phyloP scores from a whole-genome alignment of 371 early-diverging fungal species.

The Mortierella sp. region DNA sequence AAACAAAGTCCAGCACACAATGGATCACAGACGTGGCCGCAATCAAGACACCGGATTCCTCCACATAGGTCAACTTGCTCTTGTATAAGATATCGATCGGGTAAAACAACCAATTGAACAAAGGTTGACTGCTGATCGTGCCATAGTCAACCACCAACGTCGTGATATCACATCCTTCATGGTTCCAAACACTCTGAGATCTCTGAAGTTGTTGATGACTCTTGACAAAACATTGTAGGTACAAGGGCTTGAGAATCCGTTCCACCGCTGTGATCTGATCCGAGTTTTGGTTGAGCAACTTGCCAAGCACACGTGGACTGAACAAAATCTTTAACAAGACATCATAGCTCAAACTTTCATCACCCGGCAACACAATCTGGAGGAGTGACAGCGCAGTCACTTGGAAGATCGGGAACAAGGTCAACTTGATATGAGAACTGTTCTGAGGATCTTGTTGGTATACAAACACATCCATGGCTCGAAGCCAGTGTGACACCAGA shows the following conservation, averaged over 20 bases:
- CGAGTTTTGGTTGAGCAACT: constrained; percentile 35
- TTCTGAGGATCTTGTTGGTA: constrained; percentile 49
- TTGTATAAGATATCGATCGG: constrained; percentile 67
- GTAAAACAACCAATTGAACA: constrained; percentile 63
- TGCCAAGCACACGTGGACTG: constrained; percentile 29
- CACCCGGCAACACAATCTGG: constrained; percentile 48
- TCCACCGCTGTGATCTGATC: constrained; percentile 42
- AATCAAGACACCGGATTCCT: constrained; percentile 51
- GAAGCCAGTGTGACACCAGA: constrained; percentile 43
- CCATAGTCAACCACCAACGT: constrained; percentile 45
- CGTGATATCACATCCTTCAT: constrained; percentile 33
- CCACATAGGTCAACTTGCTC: constrained; percentile 53
- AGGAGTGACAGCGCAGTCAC: constrained; percentile 43
- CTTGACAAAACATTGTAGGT: constrained; percentile 43
- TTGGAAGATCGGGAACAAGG: constrained; percentile 51
- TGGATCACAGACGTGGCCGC: constrained; percentile 56
- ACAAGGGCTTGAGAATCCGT: constrained; percentile 37
- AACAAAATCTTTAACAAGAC: constrained; percentile 43
- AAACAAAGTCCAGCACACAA: constrained; percentile 35
- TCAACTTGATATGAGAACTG: constrained; percentile 50
- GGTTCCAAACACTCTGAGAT: constrained; percentile 31
- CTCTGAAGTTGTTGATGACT: constrained; percentile 18
- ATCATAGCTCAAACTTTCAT: constrained; percentile 39
- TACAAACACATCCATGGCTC: constrained; percentile 44
- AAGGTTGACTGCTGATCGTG: constrained; percentile 54